Percentiles rank a stretch among this genome's conserved stretches.
Evolutionary conservation across 805 yeast species (phyloP).

Genomic region (Candida ponderosae): DNA sequence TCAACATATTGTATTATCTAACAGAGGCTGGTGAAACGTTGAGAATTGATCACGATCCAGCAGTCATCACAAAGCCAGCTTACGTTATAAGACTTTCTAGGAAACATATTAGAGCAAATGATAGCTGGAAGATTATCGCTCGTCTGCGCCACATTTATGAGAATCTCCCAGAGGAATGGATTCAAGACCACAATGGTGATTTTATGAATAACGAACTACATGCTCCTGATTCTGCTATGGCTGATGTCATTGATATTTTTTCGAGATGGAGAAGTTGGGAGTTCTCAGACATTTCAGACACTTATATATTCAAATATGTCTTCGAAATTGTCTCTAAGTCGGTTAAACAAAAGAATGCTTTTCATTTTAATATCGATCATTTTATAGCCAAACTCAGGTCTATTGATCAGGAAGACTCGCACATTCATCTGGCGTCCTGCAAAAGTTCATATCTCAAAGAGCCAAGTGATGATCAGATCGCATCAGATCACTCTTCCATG

Average conservation of each 20-base stretch:
- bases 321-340: constrained; percentile 23
- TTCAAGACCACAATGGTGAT: constrained; percentile 20
- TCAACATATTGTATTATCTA: constrained; percentile 32
- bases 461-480: not conserved
- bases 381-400: constrained; percentile 20
- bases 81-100: constrained; percentile 64
- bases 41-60: constrained; percentile 73
- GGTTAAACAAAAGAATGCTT: constrained; percentile 2
- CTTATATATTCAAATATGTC: constrained; percentile 44
- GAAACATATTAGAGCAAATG: constrained; percentile 69
- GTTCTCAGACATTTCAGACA: constrained; percentile 50
- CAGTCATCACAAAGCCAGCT: constrained; percentile 85
- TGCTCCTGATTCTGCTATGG: constrained; percentile 44
- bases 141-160: constrained; percentile 68
- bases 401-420: constrained; percentile 23
- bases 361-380: constrained; percentile 25
- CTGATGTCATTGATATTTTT: constrained; percentile 50
- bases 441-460: constrained; percentile 11
- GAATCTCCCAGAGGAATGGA: constrained; percentile 51
- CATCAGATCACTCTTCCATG: not conserved
- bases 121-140: constrained; percentile 83
- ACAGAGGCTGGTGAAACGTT: constrained; percentile 39
- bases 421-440: constrained; percentile 21
- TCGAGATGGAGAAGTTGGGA: constrained; percentile 92
- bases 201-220: constrained; percentile 28